A percentile compares a stretch with the other conserved stretches of the same genome.
Evolutionary conservation across 139 green algal species (phyloP).

Genomic region (Closterium sp.): DNA sequence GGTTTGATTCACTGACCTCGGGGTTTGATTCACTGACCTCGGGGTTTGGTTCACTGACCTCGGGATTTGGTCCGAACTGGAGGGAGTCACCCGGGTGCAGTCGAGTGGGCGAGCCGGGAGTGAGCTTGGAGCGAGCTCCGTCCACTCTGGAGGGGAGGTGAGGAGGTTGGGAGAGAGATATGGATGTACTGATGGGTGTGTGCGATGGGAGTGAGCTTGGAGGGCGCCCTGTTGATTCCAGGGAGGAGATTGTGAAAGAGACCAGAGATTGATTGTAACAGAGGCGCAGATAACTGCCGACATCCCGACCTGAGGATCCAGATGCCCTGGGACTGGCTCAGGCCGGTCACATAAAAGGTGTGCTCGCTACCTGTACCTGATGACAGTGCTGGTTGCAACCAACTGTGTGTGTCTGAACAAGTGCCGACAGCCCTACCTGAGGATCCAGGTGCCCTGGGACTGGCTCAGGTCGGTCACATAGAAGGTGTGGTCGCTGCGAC

Average conservation of each 20-base stretch:
- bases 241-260: too few species aligned
- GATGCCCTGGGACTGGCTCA: not conserved
- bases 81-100: conserved; percentile 35
- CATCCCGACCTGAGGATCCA: not conserved
- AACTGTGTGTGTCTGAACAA: not conserved
- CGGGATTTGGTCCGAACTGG: conserved; percentile 26
- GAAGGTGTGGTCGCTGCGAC: not conserved
- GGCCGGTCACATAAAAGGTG: too few species aligned
- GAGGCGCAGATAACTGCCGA: too few species aligned
- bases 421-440: not conserved
- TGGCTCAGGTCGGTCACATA: not conserved
- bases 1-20: too few species aligned
- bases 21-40: too few species aligned
- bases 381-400: too few species aligned
- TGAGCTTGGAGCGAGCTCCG: not conserved
- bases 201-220: too few species aligned
- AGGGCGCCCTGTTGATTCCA: too few species aligned
- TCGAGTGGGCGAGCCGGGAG: not conserved
- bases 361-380: too few species aligned
- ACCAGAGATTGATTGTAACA: too few species aligned
- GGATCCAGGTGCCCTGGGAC: not conserved
- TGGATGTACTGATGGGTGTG: too few species aligned
- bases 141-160: conserved; percentile 5
- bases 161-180: not conserved
- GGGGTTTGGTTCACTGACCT: too few species aligned